Percentiles rank a stretch among this genome's conserved stretches.
These are phyloP conservation scores for Phytophthora nicotianae DNA, from an alignment of 352 stramenopile species.

Conservation along the genomic window DNA sequence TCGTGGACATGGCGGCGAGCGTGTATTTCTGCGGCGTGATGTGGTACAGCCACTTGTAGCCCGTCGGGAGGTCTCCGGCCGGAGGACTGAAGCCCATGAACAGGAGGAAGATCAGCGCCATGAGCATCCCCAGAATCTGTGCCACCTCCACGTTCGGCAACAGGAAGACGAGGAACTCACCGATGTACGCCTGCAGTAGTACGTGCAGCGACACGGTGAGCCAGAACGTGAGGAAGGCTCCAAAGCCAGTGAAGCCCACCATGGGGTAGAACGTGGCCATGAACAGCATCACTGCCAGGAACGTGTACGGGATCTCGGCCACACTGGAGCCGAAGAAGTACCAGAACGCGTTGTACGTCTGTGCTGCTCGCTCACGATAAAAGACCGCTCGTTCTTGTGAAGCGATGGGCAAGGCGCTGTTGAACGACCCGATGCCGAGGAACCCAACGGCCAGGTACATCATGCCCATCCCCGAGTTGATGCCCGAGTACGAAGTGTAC, in stretches of 20 bases:
- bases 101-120: constrained; percentile 21
- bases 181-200: constrained; percentile 27
- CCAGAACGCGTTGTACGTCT: not conserved
- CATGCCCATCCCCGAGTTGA: constrained; percentile 44
- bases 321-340: not conserved
- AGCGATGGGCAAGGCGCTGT: constrained; percentile 65
- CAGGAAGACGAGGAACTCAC: constrained; percentile 34
- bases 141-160: constrained; percentile 47
- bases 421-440: constrained; percentile 64
- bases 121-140: constrained; percentile 38
- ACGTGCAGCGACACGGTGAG: constrained; percentile 22
- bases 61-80: constrained; percentile 12
- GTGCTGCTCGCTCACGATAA: constrained; percentile 39
- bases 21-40: constrained; percentile 26
- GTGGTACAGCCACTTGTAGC: constrained; percentile 27
- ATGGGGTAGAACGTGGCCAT: not conserved
- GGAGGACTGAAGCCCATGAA: constrained; percentile 31
- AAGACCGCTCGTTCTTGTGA: constrained; percentile 80
- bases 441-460: constrained; percentile 79
- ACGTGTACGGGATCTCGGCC: not conserved
- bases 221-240: constrained; percentile 12
- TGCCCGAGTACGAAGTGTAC: constrained; percentile 30
- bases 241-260: not conserved
- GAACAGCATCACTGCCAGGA: not conserved
- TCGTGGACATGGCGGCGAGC: constrained; percentile 1